Base-by-base conservation (phyloP, 768 basidiomycete genomes). In the Lentinula sp. region DNA sequence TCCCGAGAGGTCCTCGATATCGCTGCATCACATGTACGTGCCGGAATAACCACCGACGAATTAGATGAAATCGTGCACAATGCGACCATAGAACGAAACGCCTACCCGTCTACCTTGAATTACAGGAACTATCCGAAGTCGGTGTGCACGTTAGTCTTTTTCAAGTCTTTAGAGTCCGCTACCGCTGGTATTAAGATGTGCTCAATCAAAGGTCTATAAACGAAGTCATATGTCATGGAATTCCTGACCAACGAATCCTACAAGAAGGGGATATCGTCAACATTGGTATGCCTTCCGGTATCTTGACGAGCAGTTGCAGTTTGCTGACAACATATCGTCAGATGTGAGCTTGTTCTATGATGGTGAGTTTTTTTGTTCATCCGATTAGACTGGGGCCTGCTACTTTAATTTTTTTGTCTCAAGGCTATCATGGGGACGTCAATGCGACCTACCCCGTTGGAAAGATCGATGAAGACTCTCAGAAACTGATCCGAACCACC, bases 211-310 rank as follows among this genome's bases (percentile, higher is more conserved):
- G 92, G 20, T 95, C 93, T 45, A 75, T 98, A 23, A 99, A 99
- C 72, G 96, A 98, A 73, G 90, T 84, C 55, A 95, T 99, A 67
- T 98, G 97, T 72, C 97, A 99, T 72, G 97, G 96, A 60, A 95
- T 96, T 63, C 95, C 95, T 41, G 93, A 96, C 76, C 81, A 89
- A 69, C 77, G 91, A 63, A 88, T 85, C 67, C 73, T 95, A 65
- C 81, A 81, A 67, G 93, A 98, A 65, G 97, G 97, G 16, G 97
- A 99, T 74, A 98, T 98, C 65, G 78, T 98, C 71, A 99, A 99
- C 74, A 85, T 99, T 57, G 95, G 91, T 88, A 79, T 70, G 41
- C 60, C 42, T 5, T 39, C 39, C 62, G 61, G 49, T 53, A 58
- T 61, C 50, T 63, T 63, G 35, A 28, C 53, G 68, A 70, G 69